Conservation (phyloP, 202 grass and related monocot species). For the Zoysia matrella region DNA sequence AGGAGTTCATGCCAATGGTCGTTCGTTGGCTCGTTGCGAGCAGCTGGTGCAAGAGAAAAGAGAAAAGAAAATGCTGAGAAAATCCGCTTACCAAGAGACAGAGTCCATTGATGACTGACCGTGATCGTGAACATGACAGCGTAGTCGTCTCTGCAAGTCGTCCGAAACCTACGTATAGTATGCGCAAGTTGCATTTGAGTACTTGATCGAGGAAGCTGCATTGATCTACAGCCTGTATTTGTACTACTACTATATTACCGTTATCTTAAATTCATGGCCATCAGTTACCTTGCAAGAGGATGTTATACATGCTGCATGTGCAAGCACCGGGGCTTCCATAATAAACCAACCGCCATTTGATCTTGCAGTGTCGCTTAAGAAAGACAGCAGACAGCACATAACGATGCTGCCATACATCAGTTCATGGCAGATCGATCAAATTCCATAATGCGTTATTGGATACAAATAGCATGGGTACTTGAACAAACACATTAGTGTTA, state of each 20-base stretch:
- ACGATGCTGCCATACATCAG: not conserved
- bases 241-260: not conserved
- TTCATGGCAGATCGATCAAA: too few relatives aligned
- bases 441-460: too few relatives aligned
- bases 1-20: too few relatives aligned
- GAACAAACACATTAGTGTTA: not conserved
- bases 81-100: too few relatives aligned
- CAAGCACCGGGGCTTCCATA: not conserved
- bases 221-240: not conserved
- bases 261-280: not conserved
- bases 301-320: not conserved
- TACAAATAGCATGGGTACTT: too few relatives aligned
- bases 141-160: not conserved
- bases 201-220: not conserved
- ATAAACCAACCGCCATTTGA: too few relatives aligned
- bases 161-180: not conserved
- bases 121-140: not conserved
- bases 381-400: not conserved
- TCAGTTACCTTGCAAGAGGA: not conserved
- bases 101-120: not conserved
- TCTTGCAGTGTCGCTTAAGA: not conserved
- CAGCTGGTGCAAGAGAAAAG: too few relatives aligned
- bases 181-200: not conserved
- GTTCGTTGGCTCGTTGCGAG: too few relatives aligned
- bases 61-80: too few relatives aligned